phyloP scores from a whole-genome alignment of 2,329 filamentous ascomycete genomes.

The Clarireedia hainanense region DNA sequence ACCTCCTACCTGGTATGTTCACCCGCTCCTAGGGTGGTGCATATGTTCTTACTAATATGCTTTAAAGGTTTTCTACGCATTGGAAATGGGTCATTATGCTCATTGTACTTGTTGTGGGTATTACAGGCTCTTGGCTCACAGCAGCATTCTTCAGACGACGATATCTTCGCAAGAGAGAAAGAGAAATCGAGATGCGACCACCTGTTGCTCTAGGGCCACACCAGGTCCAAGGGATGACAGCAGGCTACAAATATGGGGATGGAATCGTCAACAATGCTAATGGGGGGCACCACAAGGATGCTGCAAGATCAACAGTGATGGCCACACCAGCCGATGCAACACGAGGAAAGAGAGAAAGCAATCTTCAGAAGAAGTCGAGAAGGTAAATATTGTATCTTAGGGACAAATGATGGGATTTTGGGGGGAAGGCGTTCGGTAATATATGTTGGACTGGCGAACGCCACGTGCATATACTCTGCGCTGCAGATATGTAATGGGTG shows the following conservation, averaged over 20 bases:
- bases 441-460: neutral
- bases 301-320: neutral
- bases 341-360: conserved; percentile 15
- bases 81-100: conserved; percentile 80
- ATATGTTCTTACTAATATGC: neutral
- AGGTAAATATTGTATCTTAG: conserved; percentile 3
- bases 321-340: conserved; percentile 12
- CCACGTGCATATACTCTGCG: neutral
- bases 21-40: neutral
- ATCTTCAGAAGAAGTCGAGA: conserved; percentile 15
- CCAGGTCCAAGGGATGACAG: conserved; percentile 28
- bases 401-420: neutral
- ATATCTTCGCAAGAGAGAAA: conserved; percentile 63
- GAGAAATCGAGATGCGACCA: conserved; percentile 31
- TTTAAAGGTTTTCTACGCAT: conserved; percentile 56
- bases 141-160: conserved; percentile 66
- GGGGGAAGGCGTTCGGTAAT: neutral
- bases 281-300: conserved; percentile 16
- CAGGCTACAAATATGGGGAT: conserved; percentile 19
- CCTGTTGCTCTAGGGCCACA: conserved; percentile 32
- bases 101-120: conserved; percentile 62
- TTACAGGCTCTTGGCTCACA: conserved; percentile 57
- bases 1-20: conserved; percentile 13
- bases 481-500: conserved; percentile 3
- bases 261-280: conserved; percentile 10